These are phyloP conservation scores for Fragilariopsis cylindrus DNA, from an alignment of 108 stramenopile species.

Conservation along the genomic window DNA sequence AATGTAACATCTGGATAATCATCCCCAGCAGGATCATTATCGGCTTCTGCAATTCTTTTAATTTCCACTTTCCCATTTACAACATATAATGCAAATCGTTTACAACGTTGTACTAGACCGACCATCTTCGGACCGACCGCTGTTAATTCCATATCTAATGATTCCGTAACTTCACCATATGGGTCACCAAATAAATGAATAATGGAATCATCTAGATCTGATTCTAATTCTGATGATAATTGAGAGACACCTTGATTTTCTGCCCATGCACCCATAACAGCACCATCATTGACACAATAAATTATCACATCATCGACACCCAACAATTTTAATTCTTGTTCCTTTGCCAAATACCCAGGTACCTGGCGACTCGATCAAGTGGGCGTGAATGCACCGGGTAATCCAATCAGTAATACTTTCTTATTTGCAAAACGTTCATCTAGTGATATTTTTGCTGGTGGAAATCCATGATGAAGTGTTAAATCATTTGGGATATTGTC, in stretches of 20 bases:
- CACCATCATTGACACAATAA: slow-evolving; percentile 69
- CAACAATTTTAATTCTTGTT: slow-evolving; percentile 49
- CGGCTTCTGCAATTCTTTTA: slow-evolving; percentile 53
- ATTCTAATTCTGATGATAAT: background rate
- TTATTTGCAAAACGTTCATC: slow-evolving; percentile 50
- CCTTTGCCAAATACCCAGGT: slow-evolving; percentile 61
- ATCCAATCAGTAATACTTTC: slow-evolving; percentile 60
- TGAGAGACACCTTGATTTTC: slow-evolving; percentile 47
- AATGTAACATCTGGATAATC: slow-evolving; percentile 34
- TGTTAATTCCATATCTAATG: slow-evolving; percentile 66
- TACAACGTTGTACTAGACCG: slow-evolving; percentile 65
- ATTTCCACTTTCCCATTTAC: slow-evolving; percentile 60
- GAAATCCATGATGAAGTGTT: slow-evolving; percentile 44
- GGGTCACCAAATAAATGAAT: slow-evolving; percentile 69
- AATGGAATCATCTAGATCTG: slow-evolving; percentile 26
- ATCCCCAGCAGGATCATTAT: slow-evolving; percentile 46
- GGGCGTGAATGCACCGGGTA: slow-evolving; percentile 75
- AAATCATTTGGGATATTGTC: slow-evolving; percentile 34
- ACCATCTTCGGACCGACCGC: slow-evolving; percentile 49
- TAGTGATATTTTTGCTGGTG: slow-evolving; percentile 47
- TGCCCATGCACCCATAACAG: slow-evolving; percentile 47
- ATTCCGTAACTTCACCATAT: slow-evolving; percentile 51
- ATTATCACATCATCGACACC: slow-evolving; percentile 69
- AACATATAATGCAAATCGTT: slow-evolving; percentile 66
- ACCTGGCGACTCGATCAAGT: slow-evolving; percentile 73